Evolutionary conservation across 371 early-diverging fungal genomes (phyloP), one percentile per base, ranked within the genome.

Genomic region (Phascolomyces articulosus): DNA sequence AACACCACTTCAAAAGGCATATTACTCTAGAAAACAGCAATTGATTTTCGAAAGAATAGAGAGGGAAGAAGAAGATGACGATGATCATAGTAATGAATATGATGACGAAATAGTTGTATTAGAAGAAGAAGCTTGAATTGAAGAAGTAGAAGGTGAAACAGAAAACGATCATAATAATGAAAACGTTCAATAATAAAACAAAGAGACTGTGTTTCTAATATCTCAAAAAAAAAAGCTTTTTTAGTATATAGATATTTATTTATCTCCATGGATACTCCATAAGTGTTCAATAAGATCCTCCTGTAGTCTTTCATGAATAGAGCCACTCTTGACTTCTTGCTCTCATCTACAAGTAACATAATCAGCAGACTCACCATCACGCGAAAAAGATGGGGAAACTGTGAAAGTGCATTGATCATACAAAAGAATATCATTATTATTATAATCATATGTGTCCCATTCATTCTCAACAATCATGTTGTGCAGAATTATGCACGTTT

Each of bases 401-500:
- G n/a, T 41, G 15, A 41, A 41, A n/a, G 10, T 3, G 4, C 13
- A 11, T n/a, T 41, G 41, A 4, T 41, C 41, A 15, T 41, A 41
- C 4, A 4, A 3, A 41, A 41, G n/a, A 41, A 3, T 9, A 16
- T 41, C 41, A 11, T 41, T 41, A 4, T 41, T 41, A 15, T 41
- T 41, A n/a, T 41, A 41, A 41, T 41, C 41, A n/a, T 41, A 41
- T 9, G n/a, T 41, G 41, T 41, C 31, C 27, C 38, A 29, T 15
- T 31, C 38, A 24, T 55, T 16, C 20, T 55, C 56, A 38, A 55
- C 38, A 16, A 55, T 55, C 56, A 55, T 55, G 20, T 55, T 55
- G 23, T 55, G 56, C 28, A 55, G 24, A 20, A 55, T 55, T 7
- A 55, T 55, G 31, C 56, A 55, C 7, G 38, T 21, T 29, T 4